These are phyloP conservation scores for Leccinum boreale DNA, from an alignment of 768 basidiomycete genomes.

Conservation along the genomic window DNA sequence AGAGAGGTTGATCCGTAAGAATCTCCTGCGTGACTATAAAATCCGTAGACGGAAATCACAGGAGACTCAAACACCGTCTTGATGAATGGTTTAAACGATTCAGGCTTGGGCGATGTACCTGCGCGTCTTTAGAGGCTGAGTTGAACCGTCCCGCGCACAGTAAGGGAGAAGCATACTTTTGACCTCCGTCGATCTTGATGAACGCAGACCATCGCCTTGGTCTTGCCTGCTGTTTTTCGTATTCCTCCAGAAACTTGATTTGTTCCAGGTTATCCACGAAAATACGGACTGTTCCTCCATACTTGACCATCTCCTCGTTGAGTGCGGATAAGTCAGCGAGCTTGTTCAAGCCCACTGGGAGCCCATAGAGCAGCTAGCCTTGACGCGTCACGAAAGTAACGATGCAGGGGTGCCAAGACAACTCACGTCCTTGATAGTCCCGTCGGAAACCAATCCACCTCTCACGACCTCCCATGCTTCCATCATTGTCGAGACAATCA, in stretches of 20 bases:
- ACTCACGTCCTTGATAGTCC: constrained; percentile 74
- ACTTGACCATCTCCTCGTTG: constrained; percentile 48
- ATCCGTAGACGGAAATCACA: constrained; percentile 67
- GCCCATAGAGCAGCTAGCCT: constrained; percentile 74
- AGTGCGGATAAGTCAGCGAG: constrained; percentile 64
- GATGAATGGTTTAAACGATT: constrained; percentile 55
- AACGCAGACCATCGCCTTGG: constrained; percentile 68
- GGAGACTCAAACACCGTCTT: constrained; percentile 49
- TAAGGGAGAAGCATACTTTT: constrained; percentile 49
- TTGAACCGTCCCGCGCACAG: neutral
- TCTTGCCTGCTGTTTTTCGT: constrained; percentile 41
- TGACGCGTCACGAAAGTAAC: constrained; percentile 3
- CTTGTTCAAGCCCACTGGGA: constrained; percentile 70
- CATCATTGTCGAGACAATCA: constrained; percentile 79
- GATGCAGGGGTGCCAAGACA: neutral
- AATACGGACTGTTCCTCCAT: constrained; percentile 62
- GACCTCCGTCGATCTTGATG: constrained; percentile 76
- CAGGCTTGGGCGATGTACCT: constrained; percentile 54
- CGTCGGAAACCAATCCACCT: constrained; percentile 66
- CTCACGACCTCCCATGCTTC: constrained; percentile 76
- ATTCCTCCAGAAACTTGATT: constrained; percentile 59
- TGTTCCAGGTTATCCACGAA: constrained; percentile 78
- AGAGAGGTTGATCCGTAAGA: constrained; percentile 74
- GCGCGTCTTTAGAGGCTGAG: constrained; percentile 56
- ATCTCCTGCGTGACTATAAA: constrained; percentile 78